A percentile compares a stretch with the other conserved stretches of the same genome.
phyloP scores from a whole-genome alignment of 345 rosid species.

The Eucalyptus pumila region DNA sequence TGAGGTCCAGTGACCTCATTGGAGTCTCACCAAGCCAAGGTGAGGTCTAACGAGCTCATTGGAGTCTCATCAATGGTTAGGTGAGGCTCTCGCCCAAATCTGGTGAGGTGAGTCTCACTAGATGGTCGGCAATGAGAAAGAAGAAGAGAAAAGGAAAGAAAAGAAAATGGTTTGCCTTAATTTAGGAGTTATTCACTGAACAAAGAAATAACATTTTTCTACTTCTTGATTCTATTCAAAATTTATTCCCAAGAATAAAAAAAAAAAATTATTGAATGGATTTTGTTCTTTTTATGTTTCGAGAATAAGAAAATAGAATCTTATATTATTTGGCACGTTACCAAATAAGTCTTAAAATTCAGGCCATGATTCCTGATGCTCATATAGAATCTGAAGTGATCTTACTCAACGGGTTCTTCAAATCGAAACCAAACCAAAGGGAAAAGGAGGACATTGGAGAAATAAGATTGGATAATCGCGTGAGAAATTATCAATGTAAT shows the following conservation, averaged over 20 bases:
- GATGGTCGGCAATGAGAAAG: accelerated
- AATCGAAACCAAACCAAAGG: not conserved
- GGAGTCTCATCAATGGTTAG: no score
- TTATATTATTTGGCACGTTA: no score
- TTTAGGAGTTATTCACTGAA: accelerated
- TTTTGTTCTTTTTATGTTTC: no score
- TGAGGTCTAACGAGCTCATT: accelerated
- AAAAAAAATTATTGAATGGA: accelerated
- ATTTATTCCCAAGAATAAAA: accelerated
- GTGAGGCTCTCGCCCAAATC: accelerated
- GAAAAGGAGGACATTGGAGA: not conserved
- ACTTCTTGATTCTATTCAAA: accelerated
- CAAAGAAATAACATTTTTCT: no score
- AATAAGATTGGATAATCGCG: not conserved
- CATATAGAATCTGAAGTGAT: not conserved
- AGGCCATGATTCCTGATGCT: not conserved
- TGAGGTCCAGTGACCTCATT: accelerated
- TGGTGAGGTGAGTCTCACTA: no score
- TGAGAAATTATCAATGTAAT: no score
- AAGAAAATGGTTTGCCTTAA: no score
- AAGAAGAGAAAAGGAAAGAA: no score
- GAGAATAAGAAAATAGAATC: no score
- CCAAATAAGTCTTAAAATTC: not conserved
- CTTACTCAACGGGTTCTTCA: not conserved
- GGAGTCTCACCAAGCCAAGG: no score